These are phyloP conservation scores for Globisporangium radiosum DNA, from an alignment of 352 stramenopile species.

Conservation along the genomic window DNA sequence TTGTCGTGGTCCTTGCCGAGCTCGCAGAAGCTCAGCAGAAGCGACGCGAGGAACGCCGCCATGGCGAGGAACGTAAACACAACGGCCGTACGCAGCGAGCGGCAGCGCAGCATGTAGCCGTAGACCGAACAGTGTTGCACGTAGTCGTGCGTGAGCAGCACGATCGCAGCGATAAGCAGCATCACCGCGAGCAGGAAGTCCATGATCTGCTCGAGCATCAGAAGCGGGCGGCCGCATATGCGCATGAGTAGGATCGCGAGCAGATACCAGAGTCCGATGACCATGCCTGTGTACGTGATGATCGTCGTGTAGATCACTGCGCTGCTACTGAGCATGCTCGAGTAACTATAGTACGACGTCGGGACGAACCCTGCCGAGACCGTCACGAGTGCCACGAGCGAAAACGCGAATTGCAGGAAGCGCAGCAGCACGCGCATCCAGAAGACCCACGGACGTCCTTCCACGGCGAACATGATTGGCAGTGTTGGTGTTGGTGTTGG, in stretches of 20 bases:
- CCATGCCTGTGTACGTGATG: conserved; percentile 59
- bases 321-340: conserved; percentile 61
- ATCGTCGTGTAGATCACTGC: conserved; percentile 48
- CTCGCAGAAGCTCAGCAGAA: conserved; percentile 51
- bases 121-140: conserved; percentile 57
- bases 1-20: no score
- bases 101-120: conserved; percentile 64
- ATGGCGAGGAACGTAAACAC: conserved; percentile 68
- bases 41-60: conserved; percentile 34
- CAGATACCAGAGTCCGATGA: conserved; percentile 52
- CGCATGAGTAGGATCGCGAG: conserved; percentile 34
- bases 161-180: conserved; percentile 56
- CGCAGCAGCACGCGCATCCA: conserved; percentile 41
- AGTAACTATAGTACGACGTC: conserved; percentile 61
- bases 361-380: conserved; percentile 55
- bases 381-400: conserved; percentile 47
- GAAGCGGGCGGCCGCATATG: conserved; percentile 32
- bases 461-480: neutral
- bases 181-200: conserved; percentile 49
- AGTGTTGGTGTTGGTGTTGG: neutral
- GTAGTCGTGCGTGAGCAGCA: conserved; percentile 64
- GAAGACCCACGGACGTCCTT: conserved; percentile 5
- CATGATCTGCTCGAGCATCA: conserved; percentile 39
- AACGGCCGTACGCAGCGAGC: conserved; percentile 35
- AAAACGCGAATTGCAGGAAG: conserved; percentile 55